Percentiles rank a stretch among this genome's conserved stretches.
Conservation (phyloP, 441 rosid species). For the Rhodomyrtus psidioides region DNA sequence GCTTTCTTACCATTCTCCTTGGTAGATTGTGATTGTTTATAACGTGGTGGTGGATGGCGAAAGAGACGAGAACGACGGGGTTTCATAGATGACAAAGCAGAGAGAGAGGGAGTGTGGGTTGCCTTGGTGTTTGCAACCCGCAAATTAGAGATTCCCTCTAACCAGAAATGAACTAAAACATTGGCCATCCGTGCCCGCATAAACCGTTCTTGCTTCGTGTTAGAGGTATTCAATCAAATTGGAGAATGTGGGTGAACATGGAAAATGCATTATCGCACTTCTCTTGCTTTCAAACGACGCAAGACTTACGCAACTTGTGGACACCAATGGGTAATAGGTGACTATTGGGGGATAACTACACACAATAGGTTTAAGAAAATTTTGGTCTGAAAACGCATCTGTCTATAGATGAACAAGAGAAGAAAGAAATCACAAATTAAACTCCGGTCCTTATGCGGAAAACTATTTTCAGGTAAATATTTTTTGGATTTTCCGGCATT, state of each 20-base stretch:
- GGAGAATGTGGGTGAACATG: neutral
- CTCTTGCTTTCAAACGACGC: neutral
- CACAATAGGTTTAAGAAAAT: neutral
- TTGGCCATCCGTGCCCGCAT: neutral
- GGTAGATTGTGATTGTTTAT: too few species aligned
- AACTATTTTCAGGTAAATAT: too few species aligned
- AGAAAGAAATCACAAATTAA: neutral
- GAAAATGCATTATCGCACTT: neutral
- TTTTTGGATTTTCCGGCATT: too few species aligned
- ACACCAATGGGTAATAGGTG: neutral
- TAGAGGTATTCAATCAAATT: neutral
- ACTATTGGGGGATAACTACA: neutral
- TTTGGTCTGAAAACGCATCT: neutral
- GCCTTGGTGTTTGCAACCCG: neutral
- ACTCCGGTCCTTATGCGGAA: too few species aligned
- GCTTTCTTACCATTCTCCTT: too few species aligned
- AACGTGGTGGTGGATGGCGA: too few species aligned
- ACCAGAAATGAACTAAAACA: neutral
- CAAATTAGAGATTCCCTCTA: neutral
- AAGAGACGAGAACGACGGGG: too few species aligned
- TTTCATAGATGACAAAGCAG: too few species aligned
- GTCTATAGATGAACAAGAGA: neutral
- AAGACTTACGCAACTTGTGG: neutral
- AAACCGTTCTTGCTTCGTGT: neutral
- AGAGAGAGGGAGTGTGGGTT: too few species aligned